These are phyloP conservation scores for Phytopythium boreale DNA, from an alignment of 352 stramenopile species.

Conservation along the genomic window DNA sequence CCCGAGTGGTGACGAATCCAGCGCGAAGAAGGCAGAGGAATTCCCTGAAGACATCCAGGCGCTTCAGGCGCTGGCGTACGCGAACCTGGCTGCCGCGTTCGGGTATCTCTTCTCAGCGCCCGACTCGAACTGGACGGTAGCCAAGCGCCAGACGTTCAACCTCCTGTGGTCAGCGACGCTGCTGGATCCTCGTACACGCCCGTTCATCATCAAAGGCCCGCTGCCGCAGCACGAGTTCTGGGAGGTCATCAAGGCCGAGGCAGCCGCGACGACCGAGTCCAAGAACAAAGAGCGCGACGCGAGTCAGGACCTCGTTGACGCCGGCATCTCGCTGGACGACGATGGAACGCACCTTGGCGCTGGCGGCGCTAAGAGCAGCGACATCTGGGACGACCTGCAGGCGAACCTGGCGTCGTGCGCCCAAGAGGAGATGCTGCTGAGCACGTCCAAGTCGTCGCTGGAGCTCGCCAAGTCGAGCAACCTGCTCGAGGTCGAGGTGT, in stretches of 20 bases:
- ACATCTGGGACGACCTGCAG: conserved; percentile 78
- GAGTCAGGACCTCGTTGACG: conserved; percentile 36
- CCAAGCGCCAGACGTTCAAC: conserved; percentile 60
- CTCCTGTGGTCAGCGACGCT: conserved; percentile 66
- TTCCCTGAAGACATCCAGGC: conserved; percentile 69
- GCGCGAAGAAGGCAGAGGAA: conserved; percentile 15
- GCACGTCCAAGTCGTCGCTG: conserved; percentile 57
- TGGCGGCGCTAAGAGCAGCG: conserved; percentile 20
- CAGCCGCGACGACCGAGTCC: conserved; percentile 41
- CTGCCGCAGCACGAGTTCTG: conserved; percentile 56
- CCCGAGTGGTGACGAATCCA: conserved; percentile 5
- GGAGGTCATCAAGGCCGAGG: conserved; percentile 66
- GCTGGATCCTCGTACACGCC: conserved; percentile 65
- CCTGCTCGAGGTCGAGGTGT: conserved; percentile 73
- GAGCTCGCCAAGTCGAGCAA: conserved; percentile 76
- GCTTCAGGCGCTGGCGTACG: conserved; percentile 46
- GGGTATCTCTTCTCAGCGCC: conserved; percentile 55
- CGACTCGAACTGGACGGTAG: conserved; percentile 29
- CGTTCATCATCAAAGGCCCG: conserved; percentile 75
- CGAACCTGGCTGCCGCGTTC: conserved; percentile 52
- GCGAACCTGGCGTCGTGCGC: conserved; percentile 66
- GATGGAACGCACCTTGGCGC: conserved; percentile 21
- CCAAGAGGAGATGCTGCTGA: conserved; percentile 73
- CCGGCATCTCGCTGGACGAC: conserved; percentile 35
- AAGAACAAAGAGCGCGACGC: conserved; percentile 53